Percentiles rank a stretch among this genome's conserved stretches.
Evolutionary conservation across 2,329 filamentous ascomycete species (phyloP).

Genomic region (Xylaria sp.): DNA sequence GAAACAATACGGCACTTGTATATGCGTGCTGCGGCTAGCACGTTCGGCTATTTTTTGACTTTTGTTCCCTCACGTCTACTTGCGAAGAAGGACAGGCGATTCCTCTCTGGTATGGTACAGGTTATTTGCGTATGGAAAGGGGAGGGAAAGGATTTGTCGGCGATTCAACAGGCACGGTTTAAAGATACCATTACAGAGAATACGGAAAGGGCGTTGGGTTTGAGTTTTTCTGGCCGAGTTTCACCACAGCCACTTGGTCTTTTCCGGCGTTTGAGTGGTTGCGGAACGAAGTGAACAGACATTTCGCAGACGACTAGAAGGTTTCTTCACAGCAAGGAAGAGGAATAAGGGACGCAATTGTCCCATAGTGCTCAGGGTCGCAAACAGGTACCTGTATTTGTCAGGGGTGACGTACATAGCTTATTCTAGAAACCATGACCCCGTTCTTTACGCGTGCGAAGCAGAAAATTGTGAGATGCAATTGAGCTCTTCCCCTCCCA

Average conservation of each 20-base stretch:
- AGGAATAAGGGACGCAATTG: not conserved
- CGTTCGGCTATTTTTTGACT: not conserved
- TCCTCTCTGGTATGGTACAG: not conserved
- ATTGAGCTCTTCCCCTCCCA: conserved; percentile 2
- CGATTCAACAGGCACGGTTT: not conserved
- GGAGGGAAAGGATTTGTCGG: not conserved
- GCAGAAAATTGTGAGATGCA: not conserved
- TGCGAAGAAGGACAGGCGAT: not conserved
- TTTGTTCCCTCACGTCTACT: not conserved
- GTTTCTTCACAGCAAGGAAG: not conserved
- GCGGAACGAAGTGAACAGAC: not conserved
- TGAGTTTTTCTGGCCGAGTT: conserved; percentile 1
- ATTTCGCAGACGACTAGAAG: conserved; percentile 8
- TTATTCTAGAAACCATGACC: not conserved
- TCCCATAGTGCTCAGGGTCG: not conserved
- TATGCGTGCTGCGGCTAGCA: too few relatives aligned
- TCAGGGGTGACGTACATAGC: not conserved
- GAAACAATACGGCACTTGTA: not conserved
- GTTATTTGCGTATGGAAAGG: not conserved
- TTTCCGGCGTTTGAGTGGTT: conserved; percentile 5
- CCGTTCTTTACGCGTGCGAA: not conserved
- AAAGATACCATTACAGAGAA: conserved; percentile 7
- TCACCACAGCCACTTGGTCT: not conserved
- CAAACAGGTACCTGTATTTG: not conserved
- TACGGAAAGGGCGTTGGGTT: conserved; percentile 19